Percentiles rank a stretch among this genome's conserved stretches.
Conservation (phyloP, 371 early-diverging fungal genomes). For the Mucor velutinosus region DNA sequence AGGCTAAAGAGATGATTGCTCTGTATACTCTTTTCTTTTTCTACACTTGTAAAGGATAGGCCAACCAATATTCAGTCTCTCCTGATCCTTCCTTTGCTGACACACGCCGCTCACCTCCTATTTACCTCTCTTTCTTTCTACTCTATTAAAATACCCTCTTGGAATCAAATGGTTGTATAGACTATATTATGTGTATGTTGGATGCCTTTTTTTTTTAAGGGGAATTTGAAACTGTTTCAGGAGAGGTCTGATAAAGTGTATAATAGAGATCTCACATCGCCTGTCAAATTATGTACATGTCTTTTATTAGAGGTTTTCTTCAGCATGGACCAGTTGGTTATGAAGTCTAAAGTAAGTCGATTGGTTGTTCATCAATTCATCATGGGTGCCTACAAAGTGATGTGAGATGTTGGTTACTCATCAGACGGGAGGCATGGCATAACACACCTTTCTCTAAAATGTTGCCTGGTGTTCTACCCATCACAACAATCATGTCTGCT, state of each 20-base stretch:
- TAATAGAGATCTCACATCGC: neutral
- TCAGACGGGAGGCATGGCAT: neutral
- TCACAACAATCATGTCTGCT: conserved; percentile 72
- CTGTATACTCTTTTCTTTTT: neutral
- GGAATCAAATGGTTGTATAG: neutral
- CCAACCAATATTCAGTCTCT: neutral
- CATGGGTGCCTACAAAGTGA: conserved; percentile 48
- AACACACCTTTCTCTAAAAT: conserved; percentile 60
- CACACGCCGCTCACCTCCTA: neutral
- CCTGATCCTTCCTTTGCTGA: neutral
- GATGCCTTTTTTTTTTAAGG: neutral
- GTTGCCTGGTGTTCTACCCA: conserved; percentile 65
- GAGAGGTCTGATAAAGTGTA: neutral
- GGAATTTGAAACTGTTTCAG: conserved; percentile 3
- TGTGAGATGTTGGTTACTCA: neutral
- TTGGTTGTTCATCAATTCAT: conserved; percentile 51
- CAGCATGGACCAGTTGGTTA: conserved; percentile 39
- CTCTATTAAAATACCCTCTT: conserved; percentile 1
- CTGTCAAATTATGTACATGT: neutral
- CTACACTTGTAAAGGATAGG: neutral
- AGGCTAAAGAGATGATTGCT: neutral
- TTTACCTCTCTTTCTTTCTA: neutral
- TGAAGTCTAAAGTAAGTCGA: conserved; percentile 56
- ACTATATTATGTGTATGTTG: neutral
- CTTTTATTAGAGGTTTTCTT: conserved; percentile 1